Evolutionary conservation across 345 rosid species (phyloP), one percentile per base, ranked within the genome.

Genomic region (Hirschfeldia incana): DNA sequence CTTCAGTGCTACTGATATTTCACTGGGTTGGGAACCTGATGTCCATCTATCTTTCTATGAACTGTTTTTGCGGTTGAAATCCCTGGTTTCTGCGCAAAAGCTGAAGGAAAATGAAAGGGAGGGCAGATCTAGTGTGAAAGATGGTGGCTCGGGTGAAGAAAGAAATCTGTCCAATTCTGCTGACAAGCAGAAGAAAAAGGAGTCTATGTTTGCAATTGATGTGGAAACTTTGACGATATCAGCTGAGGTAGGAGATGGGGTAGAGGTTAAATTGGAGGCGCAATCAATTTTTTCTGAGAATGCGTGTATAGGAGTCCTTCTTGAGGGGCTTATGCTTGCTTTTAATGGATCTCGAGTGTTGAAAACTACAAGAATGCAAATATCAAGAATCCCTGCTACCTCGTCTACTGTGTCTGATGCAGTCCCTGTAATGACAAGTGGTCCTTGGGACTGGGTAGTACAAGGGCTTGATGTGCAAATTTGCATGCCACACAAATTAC

Each of bases 231-330:
- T 95, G 75, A 88, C 84, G 57, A 77, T 95, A 82, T 90, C 90
- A 80, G 99, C 94, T 81, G 94, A 57, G 67, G 92, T 76, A 55
- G 99, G 99, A 85, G 99, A 95, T 84, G 98, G 99, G 72, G 97
- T 93, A 75, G 97, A 90, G 53, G 88, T 85, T 59, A 72, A 63
- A 76, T 78, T 95, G 82, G 92, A 90, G 85, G 89, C 91, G 80
- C 97, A 93, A 21, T 95, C 99, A 83, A 95, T 95, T 75, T 95
- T 95, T 83, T 95, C 99, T 9, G 99, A 95, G 90, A 91, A 95
- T 85, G 97, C 94, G 28, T 84, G 88, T 64, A 93, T 95, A 76
- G 99, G 99, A 42, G 87, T 95, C 67, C 97, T 95, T 85, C 91
- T 95, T 79, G 99, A 95, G 86, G 99, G 98, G 36, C 84, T 93